Evolutionary conservation across 2,329 filamentous ascomycete species (phyloP).

Genomic region (Claviceps digitariae): DNA sequence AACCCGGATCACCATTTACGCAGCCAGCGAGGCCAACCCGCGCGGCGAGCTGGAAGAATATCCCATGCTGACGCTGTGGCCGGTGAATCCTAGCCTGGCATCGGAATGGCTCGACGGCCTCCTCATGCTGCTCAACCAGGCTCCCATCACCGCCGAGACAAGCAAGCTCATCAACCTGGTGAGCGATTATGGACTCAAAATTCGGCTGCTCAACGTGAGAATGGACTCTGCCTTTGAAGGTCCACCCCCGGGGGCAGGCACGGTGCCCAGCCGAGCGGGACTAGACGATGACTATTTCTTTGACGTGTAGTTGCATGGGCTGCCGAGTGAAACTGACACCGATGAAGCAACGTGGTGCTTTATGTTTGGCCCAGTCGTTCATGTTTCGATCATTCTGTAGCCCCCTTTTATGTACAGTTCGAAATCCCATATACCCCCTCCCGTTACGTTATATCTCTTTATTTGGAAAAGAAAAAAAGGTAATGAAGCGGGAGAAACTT

Average conservation of each 20-base stretch:
- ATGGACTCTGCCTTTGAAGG: constrained; percentile 65
- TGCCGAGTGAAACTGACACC: too few relatives aligned
- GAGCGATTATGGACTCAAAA: constrained; percentile 82
- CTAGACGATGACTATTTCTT: constrained; percentile 92
- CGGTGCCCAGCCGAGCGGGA: constrained; percentile 69
- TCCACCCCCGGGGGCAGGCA: constrained; percentile 53
- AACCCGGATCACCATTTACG: constrained; percentile 83
- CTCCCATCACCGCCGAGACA: constrained; percentile 93
- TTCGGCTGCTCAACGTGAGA: constrained; percentile 78
- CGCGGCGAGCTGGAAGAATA: constrained; percentile 42
- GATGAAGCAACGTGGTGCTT: too few relatives aligned
- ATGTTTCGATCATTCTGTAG: too few relatives aligned
- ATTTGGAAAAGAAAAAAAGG: not conserved
- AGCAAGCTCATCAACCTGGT: constrained; percentile 79
- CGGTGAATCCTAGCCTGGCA: constrained; percentile 65
- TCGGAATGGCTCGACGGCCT: constrained; percentile 96
- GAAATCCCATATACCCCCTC: constrained; percentile 2
- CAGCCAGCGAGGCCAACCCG: constrained; percentile 25
- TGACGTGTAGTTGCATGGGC: constrained; percentile 39
- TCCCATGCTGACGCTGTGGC: constrained; percentile 70
- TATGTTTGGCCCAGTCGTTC: too few relatives aligned
- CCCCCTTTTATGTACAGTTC: not conserved
- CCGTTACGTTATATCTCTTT: not conserved
- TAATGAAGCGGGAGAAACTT: not conserved
- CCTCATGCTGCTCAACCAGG: constrained; percentile 86